Percentiles rank a stretch among this genome's conserved stretches.
Evolutionary conservation across 805 yeast genomes (phyloP).

Genomic region (Tetrapisispora phaffii): DNA sequence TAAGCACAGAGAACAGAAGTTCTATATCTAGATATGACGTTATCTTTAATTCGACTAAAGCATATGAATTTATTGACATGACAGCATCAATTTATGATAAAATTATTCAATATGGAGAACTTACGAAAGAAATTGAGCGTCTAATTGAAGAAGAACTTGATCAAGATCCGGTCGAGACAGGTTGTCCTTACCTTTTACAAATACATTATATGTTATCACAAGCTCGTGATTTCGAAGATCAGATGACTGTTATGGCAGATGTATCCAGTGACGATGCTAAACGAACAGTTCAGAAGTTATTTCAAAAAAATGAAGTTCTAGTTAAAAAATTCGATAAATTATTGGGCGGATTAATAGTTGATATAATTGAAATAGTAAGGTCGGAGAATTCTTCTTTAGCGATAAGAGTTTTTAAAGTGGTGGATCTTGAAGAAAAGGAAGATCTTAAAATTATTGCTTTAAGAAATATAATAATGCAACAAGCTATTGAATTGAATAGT

Average conservation of each 20-base stretch:
- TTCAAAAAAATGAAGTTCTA: constrained; percentile 27
- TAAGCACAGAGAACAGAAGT: constrained; percentile 47
- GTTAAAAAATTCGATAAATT: constrained; percentile 54
- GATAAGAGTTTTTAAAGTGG: constrained; percentile 60
- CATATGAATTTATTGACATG: constrained; percentile 63
- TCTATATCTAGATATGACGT: constrained; percentile 59
- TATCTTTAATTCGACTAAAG: constrained; percentile 54
- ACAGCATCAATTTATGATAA: constrained; percentile 56
- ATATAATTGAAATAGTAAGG: constrained; percentile 62
- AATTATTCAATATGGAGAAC: constrained; percentile 45
- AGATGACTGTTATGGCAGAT: constrained; percentile 47
- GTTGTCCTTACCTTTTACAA: constrained; percentile 44
- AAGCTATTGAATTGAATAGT: constrained; percentile 24
- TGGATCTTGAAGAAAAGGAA: constrained; percentile 72
- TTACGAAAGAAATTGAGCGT: constrained; percentile 40
- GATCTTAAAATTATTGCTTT: constrained; percentile 47
- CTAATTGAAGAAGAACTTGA: constrained; percentile 40
- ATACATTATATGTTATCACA: constrained; percentile 64
- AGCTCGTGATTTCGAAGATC: constrained; percentile 72
- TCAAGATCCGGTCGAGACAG: constrained; percentile 29
- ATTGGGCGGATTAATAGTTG: constrained; percentile 53
- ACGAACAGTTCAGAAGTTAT: constrained; percentile 45
- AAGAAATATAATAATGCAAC: constrained; percentile 25
- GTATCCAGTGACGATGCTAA: constrained; percentile 53
- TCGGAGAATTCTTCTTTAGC: constrained; percentile 59